phyloP scores from a whole-genome alignment of 2,329 filamentous ascomycete genomes.

The Dryadomyces quercus-mongolicae region DNA sequence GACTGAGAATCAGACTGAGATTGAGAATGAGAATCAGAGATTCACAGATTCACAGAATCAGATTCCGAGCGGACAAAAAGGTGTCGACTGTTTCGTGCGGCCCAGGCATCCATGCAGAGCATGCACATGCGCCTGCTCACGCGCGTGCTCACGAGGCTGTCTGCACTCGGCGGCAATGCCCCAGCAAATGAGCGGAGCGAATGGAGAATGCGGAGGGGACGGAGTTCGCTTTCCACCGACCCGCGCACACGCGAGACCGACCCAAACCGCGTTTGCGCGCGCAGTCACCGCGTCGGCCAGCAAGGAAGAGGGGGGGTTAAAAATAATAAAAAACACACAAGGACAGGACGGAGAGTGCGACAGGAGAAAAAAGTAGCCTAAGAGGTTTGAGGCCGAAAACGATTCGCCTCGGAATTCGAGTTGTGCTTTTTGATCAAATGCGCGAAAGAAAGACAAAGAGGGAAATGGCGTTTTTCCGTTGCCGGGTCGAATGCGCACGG shows the following conservation, averaged over 20 bases:
- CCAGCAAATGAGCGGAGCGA: not conserved
- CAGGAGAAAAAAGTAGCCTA: not conserved
- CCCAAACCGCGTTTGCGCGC: not conserved
- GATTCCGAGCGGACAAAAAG: too few relatives aligned
- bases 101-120: not conserved
- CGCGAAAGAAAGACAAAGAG: not conserved
- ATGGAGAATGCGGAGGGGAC: not conserved
- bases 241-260: not conserved
- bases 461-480: constrained; percentile 1
- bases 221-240: not conserved
- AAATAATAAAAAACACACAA: not conserved
- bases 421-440: not conserved
- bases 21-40: too few relatives aligned
- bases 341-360: not conserved
- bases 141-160: not conserved
- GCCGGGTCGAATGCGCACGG: not conserved
- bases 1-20: too few relatives aligned
- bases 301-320: not conserved
- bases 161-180: not conserved
- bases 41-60: too few relatives aligned
- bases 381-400: not conserved
- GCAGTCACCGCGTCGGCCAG: not conserved
- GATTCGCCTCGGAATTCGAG: not conserved
- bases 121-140: not conserved
- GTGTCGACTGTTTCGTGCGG: too few relatives aligned